These are phyloP conservation scores for Claviceps paspali DNA, from an alignment of 2,329 filamentous ascomycete species.

Conservation along the genomic window DNA sequence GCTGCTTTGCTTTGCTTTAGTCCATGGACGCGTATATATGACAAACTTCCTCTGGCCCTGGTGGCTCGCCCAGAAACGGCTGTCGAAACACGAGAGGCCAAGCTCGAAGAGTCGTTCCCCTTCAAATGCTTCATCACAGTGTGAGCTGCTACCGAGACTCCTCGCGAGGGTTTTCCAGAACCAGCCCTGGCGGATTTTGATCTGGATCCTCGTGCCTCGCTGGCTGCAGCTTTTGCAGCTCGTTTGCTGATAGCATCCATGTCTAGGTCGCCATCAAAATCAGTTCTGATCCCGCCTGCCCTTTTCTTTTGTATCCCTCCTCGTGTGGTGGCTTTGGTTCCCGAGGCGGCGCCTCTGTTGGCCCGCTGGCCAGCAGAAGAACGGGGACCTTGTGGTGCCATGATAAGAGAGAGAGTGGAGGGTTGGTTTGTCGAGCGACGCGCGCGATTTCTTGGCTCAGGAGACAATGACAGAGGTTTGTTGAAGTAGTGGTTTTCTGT, in stretches of 20 bases:
- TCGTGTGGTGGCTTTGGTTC: slow-evolving; percentile 20
- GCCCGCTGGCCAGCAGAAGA: slow-evolving; percentile 15
- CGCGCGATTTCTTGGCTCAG: slow-evolving; percentile 1
- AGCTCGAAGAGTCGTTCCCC: slow-evolving; percentile 17
- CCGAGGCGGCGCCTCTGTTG: slow-evolving; percentile 14
- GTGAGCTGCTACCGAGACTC: slow-evolving; percentile 24
- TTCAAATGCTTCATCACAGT: slow-evolving; percentile 28
- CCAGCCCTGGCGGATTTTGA: slow-evolving; percentile 15
- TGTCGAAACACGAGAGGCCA: slow-evolving; percentile 21
- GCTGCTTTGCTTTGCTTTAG: slow-evolving; percentile 55
- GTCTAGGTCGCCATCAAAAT: slow-evolving; percentile 44
- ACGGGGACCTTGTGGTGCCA: slow-evolving; percentile 21
- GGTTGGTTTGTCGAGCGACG: background rate
- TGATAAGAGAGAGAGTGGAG: slow-evolving; percentile 7
- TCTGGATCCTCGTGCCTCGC: slow-evolving; percentile 15
- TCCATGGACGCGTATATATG: slow-evolving; percentile 38
- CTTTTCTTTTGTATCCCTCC: slow-evolving; percentile 38
- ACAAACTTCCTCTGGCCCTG: slow-evolving; percentile 16
- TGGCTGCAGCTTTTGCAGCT: slow-evolving; percentile 16
- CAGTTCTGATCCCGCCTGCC: slow-evolving; percentile 23
- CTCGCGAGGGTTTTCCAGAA: slow-evolving; percentile 11
- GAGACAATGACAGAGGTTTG: background rate
- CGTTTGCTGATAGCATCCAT: slow-evolving; percentile 31
- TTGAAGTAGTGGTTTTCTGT: background rate
- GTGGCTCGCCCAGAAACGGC: slow-evolving; percentile 12